phyloP scores from a whole-genome alignment of 2,329 filamentous ascomycete genomes.

The Colletotrichum incanum region DNA sequence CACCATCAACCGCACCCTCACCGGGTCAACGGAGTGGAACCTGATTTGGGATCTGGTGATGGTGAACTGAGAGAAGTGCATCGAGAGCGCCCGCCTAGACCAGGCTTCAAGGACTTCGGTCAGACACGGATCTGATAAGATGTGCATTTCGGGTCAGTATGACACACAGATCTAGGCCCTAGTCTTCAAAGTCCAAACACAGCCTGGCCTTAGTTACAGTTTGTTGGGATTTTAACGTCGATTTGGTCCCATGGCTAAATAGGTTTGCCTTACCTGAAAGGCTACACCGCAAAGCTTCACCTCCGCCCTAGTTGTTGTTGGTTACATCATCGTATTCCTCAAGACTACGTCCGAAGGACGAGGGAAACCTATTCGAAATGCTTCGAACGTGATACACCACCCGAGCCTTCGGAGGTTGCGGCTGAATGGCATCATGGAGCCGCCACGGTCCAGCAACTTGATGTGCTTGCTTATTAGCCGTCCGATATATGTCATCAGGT shows the following conservation, averaged over 20 bases:
- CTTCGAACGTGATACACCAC: too few species aligned
- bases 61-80: too few species aligned
- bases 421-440: not conserved
- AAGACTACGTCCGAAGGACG: too few species aligned
- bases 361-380: too few species aligned
- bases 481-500: not conserved
- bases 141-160: too few species aligned
- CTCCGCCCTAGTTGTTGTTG: not conserved
- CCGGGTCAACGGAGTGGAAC: too few species aligned
- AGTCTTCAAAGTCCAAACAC: not conserved
- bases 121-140: too few species aligned
- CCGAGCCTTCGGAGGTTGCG: not conserved
- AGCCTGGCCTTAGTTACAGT: not conserved
- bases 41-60: too few species aligned
- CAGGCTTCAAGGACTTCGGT: too few species aligned
- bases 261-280: not conserved
- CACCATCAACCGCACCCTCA: too few species aligned
- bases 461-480: not conserved
- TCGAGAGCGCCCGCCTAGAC: too few species aligned
- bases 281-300: not conserved
- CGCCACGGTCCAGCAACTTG: not conserved
- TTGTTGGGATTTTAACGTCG: not conserved
- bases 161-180: not conserved
- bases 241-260: not conserved
- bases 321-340: not conserved